Evolutionary conservation across 2,329 filamentous ascomycete genomes (phyloP), one percentile per base, ranked within the genome.

Genomic region (Trichoderma sp.): DNA sequence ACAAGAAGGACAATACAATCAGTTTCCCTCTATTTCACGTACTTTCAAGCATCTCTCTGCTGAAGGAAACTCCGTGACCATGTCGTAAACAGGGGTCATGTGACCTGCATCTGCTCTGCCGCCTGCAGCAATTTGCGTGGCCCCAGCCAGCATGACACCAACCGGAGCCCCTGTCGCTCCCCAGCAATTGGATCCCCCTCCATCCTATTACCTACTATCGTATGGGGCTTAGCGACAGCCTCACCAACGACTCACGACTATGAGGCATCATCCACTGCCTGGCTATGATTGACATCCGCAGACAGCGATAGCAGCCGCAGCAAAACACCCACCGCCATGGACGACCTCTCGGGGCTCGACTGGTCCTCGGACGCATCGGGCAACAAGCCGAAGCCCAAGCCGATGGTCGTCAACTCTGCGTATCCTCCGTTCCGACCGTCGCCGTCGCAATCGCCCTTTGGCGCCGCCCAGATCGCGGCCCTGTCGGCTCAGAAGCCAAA

Each of bases 281-380:
- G 69, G 67, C 65, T 66, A 74, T 74, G 73, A 70, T 65, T 69
- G 66, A 72, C 64, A 65, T 69, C 65, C 67, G 62, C n/a, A 67
- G 63, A 69, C 70, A 70, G 34, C 34, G 12, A 39, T 14, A 39
- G 34, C 34, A 39, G 6, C 43, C 28, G 65, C 63, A 64, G 57
- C 69, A 52, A 10, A 34, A 34, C 9, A 34, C 30, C 63, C 68
- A 52, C 66, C 65, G 78, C 72, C 64, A 89, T 89, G 86, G 84
- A 88, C 70, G 85, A 89, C 76, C 82, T 88, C 56, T 82, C 83
- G 55, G 81, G 83, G 68, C 79, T 88, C 70, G 83, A 84, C 76
- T 89, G 85, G 85, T 84, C 83, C 58, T 73, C 76, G 67, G 82
- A 83, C 74, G 71, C 77, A 50, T 67, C 70, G 21, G 70, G 69